Base-by-base conservation (phyloP, 2,329 filamentous ascomycete genomes). In the Pseudofabraea citricarpa region DNA sequence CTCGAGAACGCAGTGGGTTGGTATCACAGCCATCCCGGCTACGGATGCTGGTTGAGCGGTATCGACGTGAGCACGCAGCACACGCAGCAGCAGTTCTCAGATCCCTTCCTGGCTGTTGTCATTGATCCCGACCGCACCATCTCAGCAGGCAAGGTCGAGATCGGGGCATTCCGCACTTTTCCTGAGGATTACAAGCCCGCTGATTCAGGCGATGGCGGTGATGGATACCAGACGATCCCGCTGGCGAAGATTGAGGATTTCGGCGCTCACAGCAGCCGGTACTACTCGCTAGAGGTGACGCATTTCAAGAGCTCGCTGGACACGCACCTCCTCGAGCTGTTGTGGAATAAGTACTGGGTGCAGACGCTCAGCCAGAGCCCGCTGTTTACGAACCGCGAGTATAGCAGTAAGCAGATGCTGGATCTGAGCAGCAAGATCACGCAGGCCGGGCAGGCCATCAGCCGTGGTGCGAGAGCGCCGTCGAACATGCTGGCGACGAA, bases 281-380 rank as follows among this genome's bases (percentile, higher is more conserved):
- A 98, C 71, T 98, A 98, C 67, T 76, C 85, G 12, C 77, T 98
- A 5, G 87, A 94, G 49, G 87, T 97, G 12, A 89, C 89, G 23
- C 89, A 95, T 66, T 98, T 89, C 76, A 97, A 97, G 70, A 93
- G 87, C 51, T 85, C 86, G 0, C 82, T 98, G 21, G 93, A 98
- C 66, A 77, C 83, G 2, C 85, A 90, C 56, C 75, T 98, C 19
- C 74, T 98, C 5, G 88, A 94, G 59, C 77, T 89, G 40, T 73
- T 98, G 22, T 97, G 93, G 93, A 95, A 96, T 72, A 97, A 97
- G 67, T 98, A 98, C 73, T 95, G 90, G 93, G 90, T 96, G 24
- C 87, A 94, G 60, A 98, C 93, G 5, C 77, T 98, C 16, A 94
- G 89, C 23, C 88, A 95, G 56, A 93, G 83, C 55, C 90, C 91